phyloP scores from a whole-genome alignment of 1,139 yeast species.

The Blastobotrys capitulatus region DNA sequence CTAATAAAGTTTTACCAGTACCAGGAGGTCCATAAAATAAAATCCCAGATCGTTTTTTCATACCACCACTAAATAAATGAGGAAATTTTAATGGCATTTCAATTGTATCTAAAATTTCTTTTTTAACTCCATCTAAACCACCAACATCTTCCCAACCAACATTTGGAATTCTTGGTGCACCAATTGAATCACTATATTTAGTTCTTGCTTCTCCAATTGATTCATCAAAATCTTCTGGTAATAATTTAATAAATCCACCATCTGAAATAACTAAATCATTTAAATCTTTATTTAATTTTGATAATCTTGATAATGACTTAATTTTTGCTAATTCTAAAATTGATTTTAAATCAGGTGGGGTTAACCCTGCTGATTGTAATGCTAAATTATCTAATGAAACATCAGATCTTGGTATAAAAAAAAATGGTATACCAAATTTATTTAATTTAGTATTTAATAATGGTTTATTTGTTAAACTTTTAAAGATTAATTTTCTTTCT shows the following conservation, averaged over 20 bases:
- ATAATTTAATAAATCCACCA: constrained; percentile 48
- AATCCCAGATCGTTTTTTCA: constrained; percentile 91
- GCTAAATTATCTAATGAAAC: constrained; percentile 59
- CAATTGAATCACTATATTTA: constrained; percentile 88
- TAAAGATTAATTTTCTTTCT: constrained; percentile 64
- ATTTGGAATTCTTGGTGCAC: constrained; percentile 93
- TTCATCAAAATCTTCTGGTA: constrained; percentile 59
- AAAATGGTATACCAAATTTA: constrained; percentile 13
- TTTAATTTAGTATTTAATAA: constrained; percentile 14
- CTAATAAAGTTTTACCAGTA: constrained; percentile 90
- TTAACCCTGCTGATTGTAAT: constrained; percentile 85
- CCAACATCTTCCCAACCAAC: constrained; percentile 97
- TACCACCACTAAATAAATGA: constrained; percentile 77
- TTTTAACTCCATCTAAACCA: constrained; percentile 82
- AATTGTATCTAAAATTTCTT: constrained; percentile 88
- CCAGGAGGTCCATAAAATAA: constrained; percentile 98
- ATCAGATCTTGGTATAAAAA: constrained; percentile 41
- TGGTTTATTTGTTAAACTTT: constrained; percentile 38
- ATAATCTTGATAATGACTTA: constrained; percentile 50
- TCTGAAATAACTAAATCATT: constrained; percentile 27
- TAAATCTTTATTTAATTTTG: constrained; percentile 18
- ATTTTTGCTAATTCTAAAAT: constrained; percentile 64
- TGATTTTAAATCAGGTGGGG: constrained; percentile 75
- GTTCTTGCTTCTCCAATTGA: constrained; percentile 81
- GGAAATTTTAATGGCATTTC: constrained; percentile 95